Conservation (phyloP, 768 basidiomycete species). For the Neoboletus brunneissimus region DNA sequence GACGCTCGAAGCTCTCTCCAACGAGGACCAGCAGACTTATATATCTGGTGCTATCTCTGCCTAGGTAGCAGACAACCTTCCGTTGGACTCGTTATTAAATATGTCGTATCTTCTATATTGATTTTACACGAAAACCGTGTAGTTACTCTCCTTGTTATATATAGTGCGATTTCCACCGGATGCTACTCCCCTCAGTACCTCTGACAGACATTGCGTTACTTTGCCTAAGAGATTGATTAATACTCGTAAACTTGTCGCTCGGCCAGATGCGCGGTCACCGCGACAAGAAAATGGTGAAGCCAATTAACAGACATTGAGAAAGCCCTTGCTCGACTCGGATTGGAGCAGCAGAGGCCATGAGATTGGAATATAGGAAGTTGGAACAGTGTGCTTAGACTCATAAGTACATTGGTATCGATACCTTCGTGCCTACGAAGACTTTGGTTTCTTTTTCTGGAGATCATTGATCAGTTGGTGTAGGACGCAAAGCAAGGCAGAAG, state of each 20-base stretch:
- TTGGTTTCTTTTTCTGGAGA: conserved; percentile 38
- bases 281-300: background rate
- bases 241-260: background rate
- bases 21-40: conserved; percentile 66
- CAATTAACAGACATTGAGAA: too few relatives aligned
- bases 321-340: background rate
- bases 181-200: background rate
- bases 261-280: background rate
- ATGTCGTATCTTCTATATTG: background rate
- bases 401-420: background rate
- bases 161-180: background rate
- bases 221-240: background rate
- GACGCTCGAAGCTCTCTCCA: conserved; percentile 69
- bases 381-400: background rate
- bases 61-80: conserved; percentile 1
- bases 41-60: conserved; percentile 30
- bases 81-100: background rate
- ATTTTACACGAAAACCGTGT: background rate
- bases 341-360: too few relatives aligned
- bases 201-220: background rate
- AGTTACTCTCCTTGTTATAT: conserved; percentile 6
- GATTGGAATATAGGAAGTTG: too few relatives aligned
- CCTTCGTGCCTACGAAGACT: conserved; percentile 16
- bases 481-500: background rate
- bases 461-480: background rate